These are phyloP conservation scores for Colletotrichum tamarilloi DNA, from an alignment of 2,329 filamentous ascomycete species.

Conservation along the genomic window DNA sequence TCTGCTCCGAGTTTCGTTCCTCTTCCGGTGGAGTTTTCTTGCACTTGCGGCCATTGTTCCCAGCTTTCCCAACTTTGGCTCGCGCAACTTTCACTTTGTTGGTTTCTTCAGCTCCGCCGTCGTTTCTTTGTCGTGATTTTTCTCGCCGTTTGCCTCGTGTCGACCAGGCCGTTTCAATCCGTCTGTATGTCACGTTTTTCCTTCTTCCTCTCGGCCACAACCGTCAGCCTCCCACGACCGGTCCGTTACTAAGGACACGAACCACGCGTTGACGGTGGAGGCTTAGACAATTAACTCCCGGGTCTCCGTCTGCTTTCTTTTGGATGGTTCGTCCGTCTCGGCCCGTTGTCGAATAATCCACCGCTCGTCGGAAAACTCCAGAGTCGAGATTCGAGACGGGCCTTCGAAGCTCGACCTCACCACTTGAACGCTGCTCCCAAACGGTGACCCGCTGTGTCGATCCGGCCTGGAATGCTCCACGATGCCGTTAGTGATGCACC, in stretches of 20 bases:
- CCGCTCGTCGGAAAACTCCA: background rate
- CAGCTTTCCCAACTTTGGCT: background rate
- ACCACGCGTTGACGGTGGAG: background rate
- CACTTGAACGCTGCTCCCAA: background rate
- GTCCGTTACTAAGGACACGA: background rate
- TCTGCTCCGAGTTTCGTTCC: slow-evolving; percentile 17
- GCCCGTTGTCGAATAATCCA: slow-evolving; percentile 1
- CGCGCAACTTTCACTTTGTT: background rate
- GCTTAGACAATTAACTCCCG: background rate
- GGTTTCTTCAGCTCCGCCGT: background rate
- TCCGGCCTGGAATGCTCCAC: slow-evolving; percentile 28
- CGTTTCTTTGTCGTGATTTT: background rate
- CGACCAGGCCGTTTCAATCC: background rate
- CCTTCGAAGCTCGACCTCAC: background rate
- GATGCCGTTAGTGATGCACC: background rate
- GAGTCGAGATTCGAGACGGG: background rate
- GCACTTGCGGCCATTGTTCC: background rate
- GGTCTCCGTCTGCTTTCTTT: slow-evolving; percentile 6
- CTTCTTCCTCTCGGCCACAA: background rate
- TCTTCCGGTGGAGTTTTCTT: slow-evolving; percentile 5
- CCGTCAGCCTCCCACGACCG: background rate
- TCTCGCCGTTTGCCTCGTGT: background rate
- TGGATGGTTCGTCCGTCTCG: background rate
- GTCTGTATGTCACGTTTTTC: background rate
- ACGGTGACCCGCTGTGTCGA: slow-evolving; percentile 9